Evolutionary conservation across 768 basidiomycete genomes (phyloP).

Genomic region (Ramaria rubella): DNA sequence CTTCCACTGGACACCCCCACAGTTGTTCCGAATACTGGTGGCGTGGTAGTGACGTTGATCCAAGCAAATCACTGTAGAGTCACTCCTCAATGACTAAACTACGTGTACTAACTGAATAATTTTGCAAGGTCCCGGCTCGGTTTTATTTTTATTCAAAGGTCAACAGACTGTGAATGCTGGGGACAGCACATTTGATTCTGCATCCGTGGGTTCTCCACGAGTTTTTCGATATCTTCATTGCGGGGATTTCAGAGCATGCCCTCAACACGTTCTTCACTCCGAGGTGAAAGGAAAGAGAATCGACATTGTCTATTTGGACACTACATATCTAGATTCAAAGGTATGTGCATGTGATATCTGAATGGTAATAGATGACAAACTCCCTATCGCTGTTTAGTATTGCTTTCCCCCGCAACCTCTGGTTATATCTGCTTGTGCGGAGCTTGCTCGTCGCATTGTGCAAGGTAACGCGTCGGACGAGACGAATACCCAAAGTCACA

Average conservation of each 20-base stretch:
- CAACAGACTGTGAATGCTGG: constrained; percentile 84
- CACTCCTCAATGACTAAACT: neutral
- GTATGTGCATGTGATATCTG: constrained; percentile 25
- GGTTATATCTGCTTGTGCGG: constrained; percentile 89
- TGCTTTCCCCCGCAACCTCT: constrained; percentile 94
- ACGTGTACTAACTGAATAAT: neutral
- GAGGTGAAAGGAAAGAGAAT: constrained; percentile 73
- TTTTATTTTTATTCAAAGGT: constrained; percentile 91
- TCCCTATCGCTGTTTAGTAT: constrained; percentile 45
- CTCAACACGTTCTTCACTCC: constrained; percentile 80
- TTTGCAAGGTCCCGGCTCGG: constrained; percentile 70
- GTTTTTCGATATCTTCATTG: constrained; percentile 91
- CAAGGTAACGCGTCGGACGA: constrained; percentile 28
- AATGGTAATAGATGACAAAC: neutral
- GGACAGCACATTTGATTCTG: constrained; percentile 68
- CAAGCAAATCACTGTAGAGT: constrained; percentile 91
- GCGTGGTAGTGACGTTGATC: constrained; percentile 88
- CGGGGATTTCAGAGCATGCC: constrained; percentile 89
- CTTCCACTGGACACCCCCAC: constrained; percentile 75
- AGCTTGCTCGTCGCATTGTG: constrained; percentile 59
- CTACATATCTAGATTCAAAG: constrained; percentile 90
- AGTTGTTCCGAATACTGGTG: constrained; percentile 71
- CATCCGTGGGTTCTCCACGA: constrained; percentile 59
- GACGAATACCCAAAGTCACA: no score
- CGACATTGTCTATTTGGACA: constrained; percentile 90